Base-by-base conservation (phyloP, 345 rosid genomes). In the Ailanthus altissimus region DNA sequence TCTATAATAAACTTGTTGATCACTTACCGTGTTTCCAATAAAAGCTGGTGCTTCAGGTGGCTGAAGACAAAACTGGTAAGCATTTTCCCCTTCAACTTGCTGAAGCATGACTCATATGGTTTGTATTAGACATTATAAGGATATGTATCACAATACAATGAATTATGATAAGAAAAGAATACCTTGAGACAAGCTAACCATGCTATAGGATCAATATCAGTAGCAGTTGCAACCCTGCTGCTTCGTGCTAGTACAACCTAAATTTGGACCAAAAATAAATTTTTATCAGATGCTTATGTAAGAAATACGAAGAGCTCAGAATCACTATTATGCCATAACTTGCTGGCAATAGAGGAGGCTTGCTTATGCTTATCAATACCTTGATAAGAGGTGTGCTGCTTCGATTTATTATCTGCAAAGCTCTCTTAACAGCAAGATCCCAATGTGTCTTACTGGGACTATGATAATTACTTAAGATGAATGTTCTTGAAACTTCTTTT, bases 211-310 rank as follows among this genome's bases (percentile, higher is more conserved):
- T 94, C 93, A 53, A 94, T 86, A 63, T 88, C 88, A 0, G 79
- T 83, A 60, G 88, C 90, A 13, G 92, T 90, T 40, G 88, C 84
- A 77, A 91, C 81, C 83, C 85, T 88, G 86, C 91, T 92, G 82
- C 92, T 89, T 20, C 98, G 92, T 53, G 93, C 98, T 70, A 94
- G 90, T 62, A 94, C 98, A 70, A 94, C 97, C 98, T 94, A 62
- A 57, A 81, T 79, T 82, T 59, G 38, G 69, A 77, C 43, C 50
- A 69, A 51, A 77, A 51, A 68, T 11, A 62, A 64, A 69, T 49
- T 42, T 5, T 32, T 2, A 32, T 15, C 66, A 62, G 43, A 12
- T 63, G 47, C 40, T 47, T 42, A 49, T 51, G 38, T 16, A 28
- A 75, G 70, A n/a, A 49, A n/a, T 21, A 32, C 25, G 9, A 45